Conservation (phyloP, 1,139 yeast species). For the Candida tropicalis region DNA sequence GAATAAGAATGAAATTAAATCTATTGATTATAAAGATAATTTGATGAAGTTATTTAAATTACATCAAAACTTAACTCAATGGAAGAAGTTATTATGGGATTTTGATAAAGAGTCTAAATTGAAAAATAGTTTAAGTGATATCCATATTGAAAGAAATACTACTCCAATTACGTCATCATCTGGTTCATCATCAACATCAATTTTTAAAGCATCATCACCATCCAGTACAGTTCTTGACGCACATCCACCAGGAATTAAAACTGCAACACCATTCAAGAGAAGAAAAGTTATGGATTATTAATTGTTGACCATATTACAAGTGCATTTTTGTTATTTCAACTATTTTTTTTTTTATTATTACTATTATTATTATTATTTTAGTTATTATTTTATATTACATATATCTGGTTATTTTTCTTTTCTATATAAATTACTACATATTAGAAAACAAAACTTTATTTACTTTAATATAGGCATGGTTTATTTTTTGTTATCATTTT, state of each 20-base stretch:
- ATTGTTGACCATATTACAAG: no score
- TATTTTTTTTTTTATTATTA: background rate
- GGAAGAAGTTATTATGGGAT: constrained; percentile 41
- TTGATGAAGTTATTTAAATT: constrained; percentile 35
- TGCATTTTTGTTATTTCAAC: no score
- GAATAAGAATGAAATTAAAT: constrained; percentile 16
- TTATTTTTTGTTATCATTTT: no score
- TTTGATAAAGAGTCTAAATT: constrained; percentile 36
- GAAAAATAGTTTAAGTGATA: constrained; percentile 28
- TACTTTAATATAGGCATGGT: no score
- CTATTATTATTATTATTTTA: no score
- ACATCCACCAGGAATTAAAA: background rate
- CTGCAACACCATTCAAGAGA: constrained; percentile 7
- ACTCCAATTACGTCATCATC: background rate
- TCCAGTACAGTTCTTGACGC: background rate
- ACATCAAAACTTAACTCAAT: constrained; percentile 36
- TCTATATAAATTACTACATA: no score
- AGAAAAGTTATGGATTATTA: constrained; percentile 11
- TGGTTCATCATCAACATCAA: background rate
- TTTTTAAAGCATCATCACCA: background rate
- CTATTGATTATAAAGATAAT: constrained; percentile 19
- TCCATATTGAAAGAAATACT: constrained; percentile 3
- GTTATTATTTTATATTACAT: no score
- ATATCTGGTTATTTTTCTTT: no score
- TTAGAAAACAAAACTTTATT: no score